Percentiles rank a stretch among this genome's conserved stretches.
Evolutionary conservation across 148 eudicot genomes (phyloP).

Genomic region (Heliamphora exappendiculata): DNA sequence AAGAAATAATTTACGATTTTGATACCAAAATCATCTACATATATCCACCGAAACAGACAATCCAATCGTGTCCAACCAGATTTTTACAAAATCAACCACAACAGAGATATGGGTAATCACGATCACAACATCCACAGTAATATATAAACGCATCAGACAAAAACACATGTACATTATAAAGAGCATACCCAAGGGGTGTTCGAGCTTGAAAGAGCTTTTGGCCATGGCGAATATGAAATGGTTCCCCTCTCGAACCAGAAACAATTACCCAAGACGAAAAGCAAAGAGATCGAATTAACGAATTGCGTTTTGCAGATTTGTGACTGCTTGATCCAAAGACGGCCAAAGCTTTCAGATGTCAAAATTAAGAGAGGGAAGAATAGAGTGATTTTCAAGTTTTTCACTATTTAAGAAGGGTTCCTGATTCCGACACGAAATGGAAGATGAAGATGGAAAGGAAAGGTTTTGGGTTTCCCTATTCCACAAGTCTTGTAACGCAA

Average conservation of each 20-base stretch:
- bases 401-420: background rate
- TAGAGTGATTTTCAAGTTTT: background rate
- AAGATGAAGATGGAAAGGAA: too few relatives aligned
- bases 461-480: background rate
- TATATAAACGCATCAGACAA: background rate
- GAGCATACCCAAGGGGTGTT: slow-evolving; percentile 35
- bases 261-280: slow-evolving; percentile 17
- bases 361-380: background rate
- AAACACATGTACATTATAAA: background rate
- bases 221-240: slow-evolving; percentile 23
- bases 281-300: background rate
- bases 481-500: background rate
- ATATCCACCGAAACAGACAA: background rate
- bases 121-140: background rate
- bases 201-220: slow-evolving; percentile 39
- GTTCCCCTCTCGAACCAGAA: slow-evolving; percentile 6
- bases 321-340: slow-evolving; percentile 3
- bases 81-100: slow-evolving; percentile 7
- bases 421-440: slow-evolving; percentile 10
- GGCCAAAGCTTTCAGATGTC: background rate
- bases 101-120: background rate
- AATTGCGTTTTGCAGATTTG: slow-evolving; percentile 15
- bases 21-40: background rate
- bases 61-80: background rate
- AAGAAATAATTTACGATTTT: background rate